Evolutionary conservation across 2,329 filamentous ascomycete genomes (phyloP).

Genomic region (Diplodia mutila): DNA sequence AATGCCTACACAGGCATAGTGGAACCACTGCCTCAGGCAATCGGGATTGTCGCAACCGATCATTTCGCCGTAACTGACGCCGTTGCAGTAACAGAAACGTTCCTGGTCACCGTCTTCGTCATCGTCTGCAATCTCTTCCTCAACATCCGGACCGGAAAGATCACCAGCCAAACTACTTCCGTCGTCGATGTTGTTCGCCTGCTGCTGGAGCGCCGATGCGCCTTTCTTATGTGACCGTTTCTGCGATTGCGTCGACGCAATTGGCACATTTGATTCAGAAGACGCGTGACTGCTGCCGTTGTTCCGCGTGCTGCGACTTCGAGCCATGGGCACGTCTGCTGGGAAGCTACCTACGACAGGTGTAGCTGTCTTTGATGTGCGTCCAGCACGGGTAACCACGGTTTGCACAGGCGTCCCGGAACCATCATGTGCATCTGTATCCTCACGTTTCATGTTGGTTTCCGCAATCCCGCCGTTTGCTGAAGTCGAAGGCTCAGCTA

Average conservation of each 20-base stretch:
- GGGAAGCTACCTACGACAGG: conserved; percentile 51
- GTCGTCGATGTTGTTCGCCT: conserved; percentile 27
- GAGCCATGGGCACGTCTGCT: conserved; percentile 43
- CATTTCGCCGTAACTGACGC: conserved; percentile 69
- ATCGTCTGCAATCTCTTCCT: conserved; percentile 41
- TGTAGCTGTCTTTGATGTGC: conserved; percentile 53
- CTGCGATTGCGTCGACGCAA: conserved; percentile 33
- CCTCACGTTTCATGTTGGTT: conserved; percentile 52
- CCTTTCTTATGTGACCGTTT: conserved; percentile 45
- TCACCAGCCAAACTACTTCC: conserved; percentile 26
- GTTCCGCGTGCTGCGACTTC: conserved; percentile 49
- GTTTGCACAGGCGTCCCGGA: conserved; percentile 40
- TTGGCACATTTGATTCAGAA: conserved; percentile 44
- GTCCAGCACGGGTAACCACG: conserved; percentile 41
- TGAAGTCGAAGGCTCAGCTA: conserved; percentile 6
- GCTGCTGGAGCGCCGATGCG: conserved; percentile 33
- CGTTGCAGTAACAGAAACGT: conserved; percentile 68
- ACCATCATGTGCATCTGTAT: conserved; percentile 49
- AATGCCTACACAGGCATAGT: conserved; percentile 66
- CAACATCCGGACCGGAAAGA: conserved; percentile 32
- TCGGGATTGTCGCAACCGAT: conserved; percentile 68
- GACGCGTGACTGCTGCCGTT: conserved; percentile 41
- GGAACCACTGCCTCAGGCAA: conserved; percentile 69
- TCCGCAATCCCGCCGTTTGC: conserved; percentile 12
- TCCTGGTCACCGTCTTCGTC: conserved; percentile 53